These are phyloP conservation scores for Colletotrichum lindemuthianum DNA, from an alignment of 2,329 filamentous ascomycete genomes.

Conservation along the genomic window DNA sequence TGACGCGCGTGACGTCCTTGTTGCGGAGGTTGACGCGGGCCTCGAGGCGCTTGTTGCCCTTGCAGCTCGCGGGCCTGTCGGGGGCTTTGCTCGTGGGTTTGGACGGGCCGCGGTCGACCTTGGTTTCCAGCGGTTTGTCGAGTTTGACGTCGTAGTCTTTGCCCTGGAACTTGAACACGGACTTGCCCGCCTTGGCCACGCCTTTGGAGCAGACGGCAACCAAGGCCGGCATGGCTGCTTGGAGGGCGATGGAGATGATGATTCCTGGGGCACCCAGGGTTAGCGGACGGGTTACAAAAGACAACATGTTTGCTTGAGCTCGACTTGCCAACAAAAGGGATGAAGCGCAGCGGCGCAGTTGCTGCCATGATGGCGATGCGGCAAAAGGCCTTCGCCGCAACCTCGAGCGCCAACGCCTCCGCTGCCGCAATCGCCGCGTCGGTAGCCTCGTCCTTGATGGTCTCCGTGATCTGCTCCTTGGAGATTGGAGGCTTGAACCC, in stretches of 20 bases:
- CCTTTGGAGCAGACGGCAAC: not conserved
- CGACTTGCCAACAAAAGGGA: constrained; percentile 15
- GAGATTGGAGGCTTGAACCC: constrained; percentile 43
- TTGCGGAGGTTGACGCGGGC: too few species aligned
- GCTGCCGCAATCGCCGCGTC: constrained; percentile 41
- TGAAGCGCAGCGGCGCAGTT: constrained; percentile 7
- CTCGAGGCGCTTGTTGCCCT: too few species aligned
- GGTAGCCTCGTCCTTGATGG: constrained; percentile 40
- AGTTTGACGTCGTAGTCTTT: constrained; percentile 24
- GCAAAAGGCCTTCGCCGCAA: constrained; percentile 49
- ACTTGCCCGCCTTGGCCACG: not conserved
- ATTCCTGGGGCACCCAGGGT: too few species aligned
- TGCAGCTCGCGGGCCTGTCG: too few species aligned
- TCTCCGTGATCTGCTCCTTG: constrained; percentile 37
- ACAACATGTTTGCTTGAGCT: too few species aligned
- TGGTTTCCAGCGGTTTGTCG: constrained; percentile 13
- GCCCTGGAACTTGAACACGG: constrained; percentile 8
- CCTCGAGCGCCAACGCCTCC: constrained; percentile 43
- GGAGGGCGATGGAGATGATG: too few species aligned
- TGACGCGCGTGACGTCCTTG: too few species aligned
- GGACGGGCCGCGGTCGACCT: not conserved
- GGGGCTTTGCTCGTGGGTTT: too few species aligned
- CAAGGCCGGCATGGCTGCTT: too few species aligned
- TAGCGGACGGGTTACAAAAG: too few species aligned
- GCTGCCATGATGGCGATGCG: constrained; percentile 45